These are phyloP conservation scores for Clitocybe nebularis DNA, from an alignment of 1,284 basidiomycete genomes.

Conservation along the genomic window DNA sequence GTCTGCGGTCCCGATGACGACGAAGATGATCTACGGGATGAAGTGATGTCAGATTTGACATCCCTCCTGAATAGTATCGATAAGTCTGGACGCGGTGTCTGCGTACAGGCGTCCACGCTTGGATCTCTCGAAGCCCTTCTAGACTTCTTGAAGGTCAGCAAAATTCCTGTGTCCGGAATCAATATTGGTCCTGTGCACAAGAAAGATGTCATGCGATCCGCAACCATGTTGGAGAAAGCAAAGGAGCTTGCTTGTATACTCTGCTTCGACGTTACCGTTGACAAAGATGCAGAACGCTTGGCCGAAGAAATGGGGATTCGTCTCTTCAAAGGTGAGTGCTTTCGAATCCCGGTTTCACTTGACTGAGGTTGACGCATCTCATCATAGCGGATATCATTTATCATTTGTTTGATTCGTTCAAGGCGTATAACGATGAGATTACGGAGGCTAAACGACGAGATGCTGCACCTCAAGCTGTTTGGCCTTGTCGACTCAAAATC, in stretches of 20 bases:
- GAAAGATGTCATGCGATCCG: conserved; percentile 90
- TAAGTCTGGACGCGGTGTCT: conserved; percentile 94
- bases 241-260: conserved; percentile 95
- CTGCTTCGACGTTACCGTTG: conserved; percentile 94
- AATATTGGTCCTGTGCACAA: conserved; percentile 99
- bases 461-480: conserved; percentile 93
- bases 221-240: conserved; percentile 95
- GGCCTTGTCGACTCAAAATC: conserved; percentile 93
- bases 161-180: conserved; percentile 97
- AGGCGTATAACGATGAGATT: conserved; percentile 93
- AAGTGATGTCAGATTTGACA: conserved; percentile 96
- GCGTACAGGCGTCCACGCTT: conserved; percentile 96
- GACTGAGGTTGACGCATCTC: conserved; percentile 1
- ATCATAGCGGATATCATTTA: conserved; percentile 92
- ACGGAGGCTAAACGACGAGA: conserved; percentile 90
- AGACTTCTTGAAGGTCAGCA: conserved; percentile 93
- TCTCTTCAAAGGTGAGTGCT: conserved; percentile 80
- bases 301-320: conserved; percentile 94
- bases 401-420: conserved; percentile 97
- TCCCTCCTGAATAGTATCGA: conserved; percentile 89
- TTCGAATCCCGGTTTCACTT: conserved; percentile 1
- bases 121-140: conserved; percentile 96
- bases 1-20: conserved; percentile 94
- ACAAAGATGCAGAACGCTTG: conserved; percentile 88
- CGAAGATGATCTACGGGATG: conserved; percentile 91